Conservation (phyloP, 148 eudicot species). For the Rhododendron mucronatum region DNA sequence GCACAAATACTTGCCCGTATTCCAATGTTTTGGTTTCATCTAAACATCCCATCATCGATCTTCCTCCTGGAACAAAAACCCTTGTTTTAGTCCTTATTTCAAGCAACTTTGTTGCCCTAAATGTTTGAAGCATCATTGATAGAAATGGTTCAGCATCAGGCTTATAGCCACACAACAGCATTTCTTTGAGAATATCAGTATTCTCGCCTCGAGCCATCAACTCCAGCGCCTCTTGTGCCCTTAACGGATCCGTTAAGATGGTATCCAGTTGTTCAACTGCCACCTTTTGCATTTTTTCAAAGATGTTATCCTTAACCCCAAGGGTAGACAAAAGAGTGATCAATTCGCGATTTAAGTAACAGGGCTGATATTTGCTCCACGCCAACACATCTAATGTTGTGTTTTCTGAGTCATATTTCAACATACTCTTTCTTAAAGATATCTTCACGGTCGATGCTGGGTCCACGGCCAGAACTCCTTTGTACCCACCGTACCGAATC, state of each 20-base stretch:
- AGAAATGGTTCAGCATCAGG: slow-evolving; percentile 25
- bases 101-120: slow-evolving; percentile 21
- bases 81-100: slow-evolving; percentile 25
- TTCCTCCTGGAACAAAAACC: slow-evolving; percentile 21
- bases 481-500: slow-evolving; percentile 84
- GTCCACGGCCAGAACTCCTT: slow-evolving; percentile 90
- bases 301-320: slow-evolving; percentile 59
- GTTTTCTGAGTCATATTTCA: slow-evolving; percentile 57
- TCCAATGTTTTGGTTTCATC: slow-evolving; percentile 27
- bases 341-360: slow-evolving; percentile 76
- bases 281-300: slow-evolving; percentile 71
- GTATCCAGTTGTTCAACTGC: slow-evolving; percentile 59
- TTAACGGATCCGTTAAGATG: slow-evolving; percentile 58
- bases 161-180: slow-evolving; percentile 25
- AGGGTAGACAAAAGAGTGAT: slow-evolving; percentile 83
- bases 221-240: slow-evolving; percentile 69
- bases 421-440: slow-evolving; percentile 78
- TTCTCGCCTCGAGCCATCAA: slow-evolving; percentile 48
- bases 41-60: slow-evolving; percentile 28
- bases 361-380: slow-evolving; percentile 85
- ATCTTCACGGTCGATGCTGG: slow-evolving; percentile 56
- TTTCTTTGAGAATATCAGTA: slow-evolving; percentile 24
- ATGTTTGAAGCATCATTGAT: slow-evolving; percentile 25
- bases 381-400: slow-evolving; percentile 64
- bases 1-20: slow-evolving; percentile 29